Base-by-base conservation (phyloP, 306 rosid species). In the Castanospermum australe region DNA sequence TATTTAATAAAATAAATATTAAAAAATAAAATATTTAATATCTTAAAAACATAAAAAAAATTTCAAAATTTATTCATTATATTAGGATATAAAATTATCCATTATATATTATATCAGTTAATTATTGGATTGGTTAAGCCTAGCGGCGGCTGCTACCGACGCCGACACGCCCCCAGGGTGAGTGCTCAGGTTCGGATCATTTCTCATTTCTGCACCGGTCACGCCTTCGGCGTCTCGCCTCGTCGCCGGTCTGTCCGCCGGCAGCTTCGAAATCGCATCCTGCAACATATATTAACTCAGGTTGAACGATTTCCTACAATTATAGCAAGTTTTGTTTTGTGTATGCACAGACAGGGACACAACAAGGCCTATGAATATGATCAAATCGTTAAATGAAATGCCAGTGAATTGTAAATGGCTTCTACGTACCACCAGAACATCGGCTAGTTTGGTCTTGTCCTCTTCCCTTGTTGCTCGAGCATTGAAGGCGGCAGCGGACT, bases 91-190 rank as follows among this genome's bases (percentile, higher is more conserved):
- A n/a, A n/a, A n/a, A n/a, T n/a, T n/a, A n/a, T n/a, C n/a, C n/a
- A n/a, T n/a, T 6, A 47, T 47, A 47, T 14, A 47, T 47, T 2
- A 15, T n/a, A 22, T 3, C 6, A 60, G 14, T 36, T 36, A 73
- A 33, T 78, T 67, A 20, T 3, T 41, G 71, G 20, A 15, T 77
- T 85, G 86, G 73, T 93, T 91, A 36, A 91, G 84, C 84, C 93
- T 89, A 13, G 98, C 96, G 0, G 92, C 94, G 0, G 94, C 93
- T 0, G 94, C 94, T 6, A 93, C 85, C 0, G 94, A 86, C 15
- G 92, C 94, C 0, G 97, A 79, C 32, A 93, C 90, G 0, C 96
- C 96, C 0, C 85, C 85, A 0, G 93, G 93, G 52, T 93, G 89
- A 10, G 94, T 91, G 0, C 86, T 85, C n/a, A 89, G 87, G 70